These are phyloP conservation scores for Apiospora arundinis DNA, from an alignment of 2,329 filamentous ascomycete species.

Conservation along the genomic window DNA sequence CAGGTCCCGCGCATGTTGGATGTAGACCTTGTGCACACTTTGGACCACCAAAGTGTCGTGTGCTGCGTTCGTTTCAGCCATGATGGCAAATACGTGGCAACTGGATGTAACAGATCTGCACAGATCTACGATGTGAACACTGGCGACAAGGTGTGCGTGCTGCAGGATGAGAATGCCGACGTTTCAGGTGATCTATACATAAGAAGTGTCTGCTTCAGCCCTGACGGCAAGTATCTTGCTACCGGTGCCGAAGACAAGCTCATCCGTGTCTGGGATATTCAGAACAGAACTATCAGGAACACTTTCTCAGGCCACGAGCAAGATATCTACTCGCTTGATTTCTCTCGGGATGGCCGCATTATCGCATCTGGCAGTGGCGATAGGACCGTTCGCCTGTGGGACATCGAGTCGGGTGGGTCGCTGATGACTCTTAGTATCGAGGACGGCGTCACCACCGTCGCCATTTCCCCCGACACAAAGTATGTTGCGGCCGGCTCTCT, in stretches of 20 bases:
- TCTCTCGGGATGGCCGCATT: constrained; percentile 88
- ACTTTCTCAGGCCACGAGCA: constrained; percentile 97
- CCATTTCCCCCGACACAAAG: constrained; percentile 93
- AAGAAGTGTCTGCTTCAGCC: constrained; percentile 97
- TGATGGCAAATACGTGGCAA: constrained; percentile 94
- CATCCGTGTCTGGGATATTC: constrained; percentile 97
- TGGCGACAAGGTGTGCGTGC: constrained; percentile 85
- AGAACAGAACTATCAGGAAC: constrained; percentile 80
- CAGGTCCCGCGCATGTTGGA: constrained; percentile 87
- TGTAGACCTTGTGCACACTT: constrained; percentile 91
- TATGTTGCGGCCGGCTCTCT: constrained; percentile 94
- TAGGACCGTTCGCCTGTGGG: constrained; percentile 93
- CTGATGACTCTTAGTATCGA: constrained; percentile 90
- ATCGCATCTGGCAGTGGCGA: constrained; percentile 97
- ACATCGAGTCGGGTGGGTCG: constrained; percentile 84
- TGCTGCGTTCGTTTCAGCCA: constrained; percentile 97
- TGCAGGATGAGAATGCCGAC: constrained; percentile 88
- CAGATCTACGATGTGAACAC: constrained; percentile 95
- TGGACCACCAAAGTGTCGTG: constrained; percentile 93
- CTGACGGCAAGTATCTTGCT: constrained; percentile 90
- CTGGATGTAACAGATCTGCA: constrained; percentile 97
- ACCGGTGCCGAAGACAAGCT: constrained; percentile 98
- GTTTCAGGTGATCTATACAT: constrained; percentile 95
- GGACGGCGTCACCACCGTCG: constrained; percentile 96
- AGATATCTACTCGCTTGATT: constrained; percentile 97